Percentiles rank a stretch among this genome's conserved stretches.
These are phyloP conservation scores for Eucalyptus sp. DNA, from an alignment of 345 rosid genomes.

Conservation along the genomic window DNA sequence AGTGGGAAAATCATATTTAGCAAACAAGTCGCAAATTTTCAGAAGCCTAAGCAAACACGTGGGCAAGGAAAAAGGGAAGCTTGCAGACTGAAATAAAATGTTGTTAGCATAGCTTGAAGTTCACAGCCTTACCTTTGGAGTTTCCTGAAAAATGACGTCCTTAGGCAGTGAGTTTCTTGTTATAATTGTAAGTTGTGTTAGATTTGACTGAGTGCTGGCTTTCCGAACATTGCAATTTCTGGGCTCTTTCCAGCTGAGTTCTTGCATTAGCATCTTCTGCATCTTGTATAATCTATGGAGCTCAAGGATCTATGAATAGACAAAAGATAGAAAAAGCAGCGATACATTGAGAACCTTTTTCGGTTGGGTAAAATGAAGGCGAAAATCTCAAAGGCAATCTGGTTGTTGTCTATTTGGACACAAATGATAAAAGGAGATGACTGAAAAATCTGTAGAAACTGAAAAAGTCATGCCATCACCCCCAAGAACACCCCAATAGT, in stretches of 20 bases:
- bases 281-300: constrained; percentile 24
- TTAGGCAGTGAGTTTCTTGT: background rate
- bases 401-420: background rate
- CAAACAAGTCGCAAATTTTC: background rate
- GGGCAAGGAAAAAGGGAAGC: background rate
- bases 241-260: constrained; percentile 1
- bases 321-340: background rate
- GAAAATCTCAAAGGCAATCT: background rate
- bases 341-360: background rate
- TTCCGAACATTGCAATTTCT: constrained; percentile 3
- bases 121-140: background rate
- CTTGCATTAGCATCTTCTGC: constrained; percentile 27
- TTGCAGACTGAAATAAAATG: background rate
- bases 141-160: background rate
- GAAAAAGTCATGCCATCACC: background rate
- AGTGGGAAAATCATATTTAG: background rate
- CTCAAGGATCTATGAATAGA: constrained; percentile 25
- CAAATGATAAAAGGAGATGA: background rate
- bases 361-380: background rate
- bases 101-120: background rate
- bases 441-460: background rate
- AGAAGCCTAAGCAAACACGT: background rate
- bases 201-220: background rate
- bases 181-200: background rate
- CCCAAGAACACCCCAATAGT: background rate